Evolutionary conservation across 2,329 filamentous ascomycete species (phyloP).

Genomic region (Exophiala sp.): DNA sequence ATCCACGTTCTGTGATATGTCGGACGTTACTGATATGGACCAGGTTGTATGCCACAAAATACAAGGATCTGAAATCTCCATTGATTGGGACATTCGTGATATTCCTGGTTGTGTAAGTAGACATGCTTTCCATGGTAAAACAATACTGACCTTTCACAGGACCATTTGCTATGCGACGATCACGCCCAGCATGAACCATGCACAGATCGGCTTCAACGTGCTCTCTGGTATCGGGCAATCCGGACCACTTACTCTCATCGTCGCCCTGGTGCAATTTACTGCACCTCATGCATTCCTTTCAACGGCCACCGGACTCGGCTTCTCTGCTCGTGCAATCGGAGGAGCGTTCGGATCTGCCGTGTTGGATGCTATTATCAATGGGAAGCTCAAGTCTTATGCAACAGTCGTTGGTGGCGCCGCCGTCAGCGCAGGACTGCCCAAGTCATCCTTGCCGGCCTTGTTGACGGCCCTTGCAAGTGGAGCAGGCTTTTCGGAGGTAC

Average conservation of each 20-base stretch:
- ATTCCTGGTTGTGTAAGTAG: slow-evolving; percentile 47
- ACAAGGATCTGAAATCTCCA: slow-evolving; percentile 49
- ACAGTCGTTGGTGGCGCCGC: slow-evolving; percentile 42
- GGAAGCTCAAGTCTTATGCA: slow-evolving; percentile 44
- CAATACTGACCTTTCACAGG: slow-evolving; percentile 28
- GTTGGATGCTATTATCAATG: slow-evolving; percentile 51
- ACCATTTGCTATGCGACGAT: slow-evolving; percentile 48
- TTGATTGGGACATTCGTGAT: slow-evolving; percentile 46
- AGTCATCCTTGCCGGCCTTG: slow-evolving; percentile 36
- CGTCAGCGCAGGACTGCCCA: slow-evolving; percentile 42
- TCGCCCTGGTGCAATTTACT: slow-evolving; percentile 52
- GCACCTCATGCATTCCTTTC: slow-evolving; percentile 52
- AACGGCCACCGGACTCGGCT: slow-evolving; percentile 53
- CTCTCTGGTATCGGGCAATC: slow-evolving; percentile 49
- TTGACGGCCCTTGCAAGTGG: slow-evolving; percentile 41
- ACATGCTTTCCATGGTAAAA: neutral
- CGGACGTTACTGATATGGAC: slow-evolving; percentile 5
- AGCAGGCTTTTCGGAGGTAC: slow-evolving; percentile 30
- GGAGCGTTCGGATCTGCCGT: slow-evolving; percentile 54
- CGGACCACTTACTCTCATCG: slow-evolving; percentile 50
- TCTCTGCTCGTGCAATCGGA: slow-evolving; percentile 52
- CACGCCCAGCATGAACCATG: slow-evolving; percentile 42
- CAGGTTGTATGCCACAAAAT: slow-evolving; percentile 45
- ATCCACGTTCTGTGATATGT: neutral
- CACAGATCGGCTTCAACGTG: slow-evolving; percentile 49